Conservation (phyloP, 2,329 filamentous ascomycete species). For the Epichloe aotearoae region DNA sequence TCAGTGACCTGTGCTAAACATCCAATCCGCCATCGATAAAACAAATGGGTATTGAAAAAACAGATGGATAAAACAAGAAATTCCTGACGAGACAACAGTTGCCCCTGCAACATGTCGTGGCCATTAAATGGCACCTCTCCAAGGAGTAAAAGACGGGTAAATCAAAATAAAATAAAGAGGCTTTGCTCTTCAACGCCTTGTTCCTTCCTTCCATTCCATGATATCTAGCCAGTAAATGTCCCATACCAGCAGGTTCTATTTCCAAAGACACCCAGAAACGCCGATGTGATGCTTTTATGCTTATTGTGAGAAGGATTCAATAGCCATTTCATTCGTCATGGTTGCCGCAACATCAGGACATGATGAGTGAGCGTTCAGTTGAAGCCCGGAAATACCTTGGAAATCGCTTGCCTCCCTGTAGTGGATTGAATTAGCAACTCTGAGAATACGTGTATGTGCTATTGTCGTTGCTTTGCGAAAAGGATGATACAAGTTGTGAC, state of each 20-base stretch:
- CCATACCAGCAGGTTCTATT: not conserved
- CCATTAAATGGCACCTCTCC: not conserved
- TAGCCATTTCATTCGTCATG: constrained; percentile 2
- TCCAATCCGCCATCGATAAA: not conserved
- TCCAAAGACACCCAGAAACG: not conserved
- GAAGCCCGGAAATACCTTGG: constrained; percentile 7
- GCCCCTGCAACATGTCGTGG: not conserved
- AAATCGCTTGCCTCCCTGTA: constrained; percentile 6
- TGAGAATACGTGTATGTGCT: not conserved
- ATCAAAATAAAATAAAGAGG: not conserved
- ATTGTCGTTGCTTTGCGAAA: not conserved
- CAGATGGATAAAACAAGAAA: too few species aligned
- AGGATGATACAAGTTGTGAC: constrained; percentile 5
- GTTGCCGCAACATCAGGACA: not conserved
- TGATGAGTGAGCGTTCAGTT: not conserved
- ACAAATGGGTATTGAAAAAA: not conserved
- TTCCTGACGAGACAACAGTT: not conserved
- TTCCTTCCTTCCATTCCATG: not conserved
- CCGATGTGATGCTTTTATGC: constrained; percentile 1
- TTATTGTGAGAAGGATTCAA: not conserved
- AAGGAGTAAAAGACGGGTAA: not conserved
- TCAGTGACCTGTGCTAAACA: not conserved
- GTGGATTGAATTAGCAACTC: not conserved
- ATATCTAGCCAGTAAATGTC: not conserved
- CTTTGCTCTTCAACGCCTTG: not conserved